phyloP scores from a whole-genome alignment of 129 eudicot genomes.

The Flaveria ramosissima region DNA sequence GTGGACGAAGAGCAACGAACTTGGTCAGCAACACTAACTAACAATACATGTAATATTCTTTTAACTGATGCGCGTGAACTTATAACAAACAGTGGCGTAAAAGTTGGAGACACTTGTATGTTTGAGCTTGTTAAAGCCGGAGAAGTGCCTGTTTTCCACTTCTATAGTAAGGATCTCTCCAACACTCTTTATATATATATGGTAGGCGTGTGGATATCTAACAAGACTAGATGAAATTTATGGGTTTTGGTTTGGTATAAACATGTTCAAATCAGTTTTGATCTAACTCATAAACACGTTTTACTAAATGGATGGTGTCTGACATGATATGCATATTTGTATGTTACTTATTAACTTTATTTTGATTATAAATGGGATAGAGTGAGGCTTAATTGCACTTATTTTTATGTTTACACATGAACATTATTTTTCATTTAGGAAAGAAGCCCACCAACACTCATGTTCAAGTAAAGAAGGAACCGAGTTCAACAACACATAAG shows the following conservation, averaged over 20 bases:
- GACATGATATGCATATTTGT: too few species aligned
- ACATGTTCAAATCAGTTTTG: too few species aligned
- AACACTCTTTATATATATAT: neutral
- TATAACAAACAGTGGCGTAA: neutral
- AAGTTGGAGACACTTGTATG: constrained; percentile 27
- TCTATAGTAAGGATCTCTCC: constrained; percentile 23
- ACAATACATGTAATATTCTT: neutral
- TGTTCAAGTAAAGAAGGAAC: neutral
- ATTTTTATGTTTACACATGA: neutral
- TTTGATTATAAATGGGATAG: too few species aligned
- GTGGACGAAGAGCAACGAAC: constrained; percentile 22
- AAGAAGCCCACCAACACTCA: constrained; percentile 11
- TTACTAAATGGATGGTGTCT: too few species aligned
- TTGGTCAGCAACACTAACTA: constrained; percentile 20
- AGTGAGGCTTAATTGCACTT: too few species aligned
- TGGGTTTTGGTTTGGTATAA: too few species aligned
- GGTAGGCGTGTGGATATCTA: too few species aligned
- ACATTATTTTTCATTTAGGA: neutral
- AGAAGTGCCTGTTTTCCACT: constrained; percentile 22
- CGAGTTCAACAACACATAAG: too few species aligned
- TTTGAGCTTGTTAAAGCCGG: constrained; percentile 20
- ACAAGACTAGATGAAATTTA: too few species aligned
- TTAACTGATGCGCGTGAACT: constrained; percentile 5
- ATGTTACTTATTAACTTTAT: too few species aligned
- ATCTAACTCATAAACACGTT: too few species aligned